Evolutionary conservation across 495 filamentous ascomycete species (phyloP), one percentile per base, ranked within the genome.

Genomic region (Staphylotrichum longicolle): DNA sequence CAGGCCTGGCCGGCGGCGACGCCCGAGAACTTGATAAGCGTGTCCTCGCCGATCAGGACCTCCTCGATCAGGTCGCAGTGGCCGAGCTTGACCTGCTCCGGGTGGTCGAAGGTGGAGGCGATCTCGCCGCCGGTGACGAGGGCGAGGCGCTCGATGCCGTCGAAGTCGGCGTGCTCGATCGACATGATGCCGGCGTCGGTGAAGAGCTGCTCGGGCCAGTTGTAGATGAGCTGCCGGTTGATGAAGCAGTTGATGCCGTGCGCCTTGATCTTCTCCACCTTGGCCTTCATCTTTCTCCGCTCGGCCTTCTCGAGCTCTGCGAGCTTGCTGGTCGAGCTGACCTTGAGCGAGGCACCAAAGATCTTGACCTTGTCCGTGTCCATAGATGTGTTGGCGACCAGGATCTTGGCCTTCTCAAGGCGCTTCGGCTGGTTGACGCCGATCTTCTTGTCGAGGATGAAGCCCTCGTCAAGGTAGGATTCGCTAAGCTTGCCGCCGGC

Each of bases 291-390:
- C 86, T 98, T 98, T 70, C 98, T 93, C 58, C 90, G 87, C 81
- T 98, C 94, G 27, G 94, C 95, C 81, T 91, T 94, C 79, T 98
- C 94, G 52, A 98, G 83, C 65, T 98, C 95, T 12, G 94, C 94
- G 34, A 98, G 81, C 83, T 98, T 96, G 61, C 91, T 89, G 9
- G 94, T 98, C 39, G 90, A 92, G 66, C 91, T 90, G 30, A 93
- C 94, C 82, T 96, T 96, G 67, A 98, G 89, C 32, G 91, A 86
- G 20, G 94, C 94, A 60, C 94, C 94, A 72, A 98, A 98, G 67
- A 98, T 97, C 84, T 98, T 98, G 78, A 98, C 90, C 83, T 98
- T 98, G 77, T 98, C 94, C 33, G 94, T 98, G 74, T 98, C 94
- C 94, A 98, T 98, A 6, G 93, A 88, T 10, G 94, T 98, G 76